Evolutionary conservation across 164 flowering plant species (phyloP), one percentile per base, ranked within the genome.

Genomic region (Vitis rupestris): DNA sequence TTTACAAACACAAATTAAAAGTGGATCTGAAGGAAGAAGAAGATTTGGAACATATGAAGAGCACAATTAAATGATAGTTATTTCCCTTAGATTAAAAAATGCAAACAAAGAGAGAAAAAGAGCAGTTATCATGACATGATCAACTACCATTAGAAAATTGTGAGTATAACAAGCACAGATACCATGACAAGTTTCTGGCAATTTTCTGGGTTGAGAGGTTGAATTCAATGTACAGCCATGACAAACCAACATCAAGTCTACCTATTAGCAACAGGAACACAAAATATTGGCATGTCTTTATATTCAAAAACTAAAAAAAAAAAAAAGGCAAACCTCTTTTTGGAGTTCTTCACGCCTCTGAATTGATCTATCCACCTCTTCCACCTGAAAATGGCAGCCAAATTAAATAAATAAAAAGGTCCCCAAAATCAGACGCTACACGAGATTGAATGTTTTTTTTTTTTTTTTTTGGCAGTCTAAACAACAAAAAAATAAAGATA

Each of bases 261-360:
- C 9, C 59, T 56, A 16, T 10, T 17, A 19, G 27, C 23, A 17
- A n/a, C 10, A 23, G 59, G 11, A n/a, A n/a, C 27, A 7, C 19
- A 27, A 12, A 63, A 57, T 15, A 57, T 16, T 48, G 15, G 23
- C 9, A 62, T 23, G 13, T 6, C 12, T 61, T 31, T 10, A 23
- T 2, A 19, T 47, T 14, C 16, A 37, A 29, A 31, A 23, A 4
- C 44, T 31, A 31, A 31, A 31, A 8, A 64, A 64, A n/a, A n/a
- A 15, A 31, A 68, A 48, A 63, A 57, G 10, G 17, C 71, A 54
- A 37, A 92, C 98, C 97, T 92, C 92, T 13, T 85, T 76, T 65
- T 84, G 84, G 57, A 94, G 93, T 49, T 84, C 88, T 64, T 84
- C 89, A 55, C 76, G 87, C 76, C 80, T 86, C 67, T 81, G 82